Evolutionary conservation across 345 rosid genomes (phyloP).

Genomic region (Linum trigynum): DNA sequence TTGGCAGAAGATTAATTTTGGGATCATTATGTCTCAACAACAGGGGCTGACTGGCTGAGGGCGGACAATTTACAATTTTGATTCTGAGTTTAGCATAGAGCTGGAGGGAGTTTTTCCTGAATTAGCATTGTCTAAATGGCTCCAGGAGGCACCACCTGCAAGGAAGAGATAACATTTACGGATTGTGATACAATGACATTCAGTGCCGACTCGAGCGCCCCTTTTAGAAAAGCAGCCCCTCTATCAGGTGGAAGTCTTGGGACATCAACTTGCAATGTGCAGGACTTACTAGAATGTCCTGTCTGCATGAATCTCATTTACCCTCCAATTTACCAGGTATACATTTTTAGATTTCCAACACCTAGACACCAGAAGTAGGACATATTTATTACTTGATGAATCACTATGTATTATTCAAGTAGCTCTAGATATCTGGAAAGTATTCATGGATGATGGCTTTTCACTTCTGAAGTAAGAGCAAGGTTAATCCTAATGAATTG

Average conservation of each 20-base stretch:
- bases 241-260: conserved; percentile 41
- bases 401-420: too few species aligned
- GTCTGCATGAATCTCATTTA: conserved; percentile 69
- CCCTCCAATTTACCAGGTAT: conserved; percentile 86
- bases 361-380: neutral
- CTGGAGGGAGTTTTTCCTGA: conserved; percentile 1
- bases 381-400: neutral
- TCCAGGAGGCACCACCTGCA: conserved; percentile 46
- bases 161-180: conserved; percentile 33
- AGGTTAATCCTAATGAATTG: too few species aligned
- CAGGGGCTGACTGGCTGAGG: conserved; percentile 1
- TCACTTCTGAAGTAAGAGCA: too few species aligned
- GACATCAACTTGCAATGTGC: conserved; percentile 47
- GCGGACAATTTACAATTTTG: neutral
- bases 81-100: conserved; percentile 5
- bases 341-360: neutral
- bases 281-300: conserved; percentile 75
- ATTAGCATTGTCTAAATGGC: conserved; percentile 31
- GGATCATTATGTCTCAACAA: conserved; percentile 6
- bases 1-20: conserved; percentile 3
- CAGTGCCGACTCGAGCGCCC: conserved; percentile 31
- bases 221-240: conserved; percentile 33
- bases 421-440: too few species aligned
- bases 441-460: too few species aligned
- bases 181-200: conserved; percentile 43